These are phyloP conservation scores for Plasmodium inui DNA, from an alignment of 169 alveolate genomes.

Conservation along the genomic window DNA sequence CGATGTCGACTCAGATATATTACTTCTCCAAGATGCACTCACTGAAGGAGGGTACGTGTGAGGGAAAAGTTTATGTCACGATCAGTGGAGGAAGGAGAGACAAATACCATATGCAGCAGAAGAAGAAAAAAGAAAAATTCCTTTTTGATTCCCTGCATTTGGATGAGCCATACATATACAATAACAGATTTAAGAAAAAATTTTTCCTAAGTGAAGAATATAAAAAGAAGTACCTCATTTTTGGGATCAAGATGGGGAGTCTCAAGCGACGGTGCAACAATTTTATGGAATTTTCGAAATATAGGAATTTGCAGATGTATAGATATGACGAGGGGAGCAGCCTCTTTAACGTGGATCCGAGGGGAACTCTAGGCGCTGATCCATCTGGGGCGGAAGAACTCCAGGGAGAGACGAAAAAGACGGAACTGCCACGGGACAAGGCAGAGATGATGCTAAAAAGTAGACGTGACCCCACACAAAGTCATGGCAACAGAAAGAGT, in stretches of 20 bases:
- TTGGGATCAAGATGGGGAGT: conserved; percentile 39
- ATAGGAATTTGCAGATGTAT: neutral
- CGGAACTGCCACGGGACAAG: neutral
- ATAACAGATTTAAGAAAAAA: conserved; percentile 28
- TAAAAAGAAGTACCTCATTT: conserved; percentile 41
- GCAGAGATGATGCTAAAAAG: neutral
- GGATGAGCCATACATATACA: conserved; percentile 11
- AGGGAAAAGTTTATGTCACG: neutral
- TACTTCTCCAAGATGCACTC: conserved; percentile 66
- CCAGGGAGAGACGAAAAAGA: neutral
- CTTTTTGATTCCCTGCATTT: conserved; percentile 46
- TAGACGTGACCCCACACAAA: neutral
- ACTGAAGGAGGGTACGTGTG: neutral
- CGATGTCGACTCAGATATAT: conserved; percentile 39
- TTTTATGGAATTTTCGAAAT: conserved; percentile 20
- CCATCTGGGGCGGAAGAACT: neutral
- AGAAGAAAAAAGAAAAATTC: conserved; percentile 45
- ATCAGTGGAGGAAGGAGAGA: conserved; percentile 14
- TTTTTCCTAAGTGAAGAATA: conserved; percentile 20
- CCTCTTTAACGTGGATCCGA: neutral
- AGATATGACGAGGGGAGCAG: neutral
- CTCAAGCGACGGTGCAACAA: neutral
- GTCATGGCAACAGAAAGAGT: neutral
- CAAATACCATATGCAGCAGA: neutral
- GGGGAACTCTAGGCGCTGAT: neutral